Base-by-base conservation (phyloP, 2,329 filamentous ascomycete genomes). In the Phaeosphaeriaceae sp. region DNA sequence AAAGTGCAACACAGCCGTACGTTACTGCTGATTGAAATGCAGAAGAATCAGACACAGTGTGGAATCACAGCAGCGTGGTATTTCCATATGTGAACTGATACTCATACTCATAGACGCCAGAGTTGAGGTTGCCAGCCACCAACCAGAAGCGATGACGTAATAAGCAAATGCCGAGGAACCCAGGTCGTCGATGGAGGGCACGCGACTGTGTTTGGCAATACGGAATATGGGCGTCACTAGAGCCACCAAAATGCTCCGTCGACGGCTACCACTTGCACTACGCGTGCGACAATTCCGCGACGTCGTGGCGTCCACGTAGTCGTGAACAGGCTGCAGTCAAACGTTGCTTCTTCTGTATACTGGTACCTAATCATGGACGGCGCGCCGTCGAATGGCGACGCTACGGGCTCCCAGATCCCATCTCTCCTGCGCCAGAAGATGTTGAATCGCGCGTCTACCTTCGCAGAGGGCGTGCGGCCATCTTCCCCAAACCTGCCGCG, bases 391-490 rank as follows among this genome's bases (percentile, higher is more conserved):
- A 68, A 72, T 43, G 56, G 58, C 55, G 56, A 58, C 42, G 62
- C 63, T 17, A 49, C 70, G 15, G 35, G 35, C 35, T 17, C 15
- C 35, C 35, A 40, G 58, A 67, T 76, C 40, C 66, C 71, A 54
- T 68, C 69, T 43, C 66, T 68, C 22, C 64, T 77, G 17, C 73
- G 74, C 52, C 73, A 77, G 60, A 72, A 65, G 44, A 75, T 76
- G 72, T 47, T 76, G 67, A 77, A 70, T 30, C 75, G 76, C 54
- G 73, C 76, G 23, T 67, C 74, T 17, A 75, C 74, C 23, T 72
- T 77, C 46, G 61, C 68, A 40, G 75, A 78, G 63, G 72, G 73
- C 47, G 66, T 60, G 26, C 68, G 61, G 49, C 58, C 66, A 17
- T 59, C 66, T 28, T 52, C 63, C 49, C 61, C 63, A 28, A 59